Conservation (phyloP, 2,329 filamentous ascomycete genomes). For the Sporothrix phasma region DNA sequence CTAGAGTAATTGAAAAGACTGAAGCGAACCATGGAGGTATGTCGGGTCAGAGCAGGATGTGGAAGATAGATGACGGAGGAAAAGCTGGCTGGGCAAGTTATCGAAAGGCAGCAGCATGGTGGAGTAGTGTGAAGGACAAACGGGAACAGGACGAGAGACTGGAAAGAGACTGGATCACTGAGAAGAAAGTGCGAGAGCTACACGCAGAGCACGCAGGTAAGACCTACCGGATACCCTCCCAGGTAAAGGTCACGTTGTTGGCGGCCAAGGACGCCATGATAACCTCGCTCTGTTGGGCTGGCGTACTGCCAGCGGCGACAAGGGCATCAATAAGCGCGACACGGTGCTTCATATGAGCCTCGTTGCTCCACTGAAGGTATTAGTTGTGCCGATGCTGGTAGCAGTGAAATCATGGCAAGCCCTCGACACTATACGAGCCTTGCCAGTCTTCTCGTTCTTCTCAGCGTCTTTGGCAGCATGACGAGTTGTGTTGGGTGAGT, state of each 20-base stretch:
- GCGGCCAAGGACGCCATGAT: constrained; percentile 28
- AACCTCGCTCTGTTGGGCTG: constrained; percentile 23
- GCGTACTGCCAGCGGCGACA: constrained; percentile 4
- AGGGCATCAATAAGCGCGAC: constrained; percentile 19
- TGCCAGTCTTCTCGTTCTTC: constrained; percentile 7
- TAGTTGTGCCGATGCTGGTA: background rate
- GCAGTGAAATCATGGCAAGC: background rate
- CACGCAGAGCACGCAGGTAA: background rate
- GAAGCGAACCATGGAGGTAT: background rate
- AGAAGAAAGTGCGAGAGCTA: background rate
- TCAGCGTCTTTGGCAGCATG: background rate
- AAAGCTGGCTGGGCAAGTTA: background rate
- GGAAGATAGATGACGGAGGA: background rate
- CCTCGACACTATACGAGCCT: constrained; percentile 5
- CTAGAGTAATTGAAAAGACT: no score
- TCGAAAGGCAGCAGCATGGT: background rate
- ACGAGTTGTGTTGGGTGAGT: background rate
- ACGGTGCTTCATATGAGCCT: constrained; percentile 20
- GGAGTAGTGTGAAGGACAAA: background rate
- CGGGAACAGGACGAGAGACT: background rate
- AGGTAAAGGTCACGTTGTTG: constrained; percentile 27
- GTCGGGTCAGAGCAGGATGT: background rate
- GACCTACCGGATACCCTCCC: constrained; percentile 38
- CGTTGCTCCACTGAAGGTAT: constrained; percentile 21
- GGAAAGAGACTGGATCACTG: no score